A percentile compares a stretch with the other conserved stretches of the same genome.
Evolutionary conservation across 768 basidiomycete genomes (phyloP).

Genomic region (Sarcodon aspratus): DNA sequence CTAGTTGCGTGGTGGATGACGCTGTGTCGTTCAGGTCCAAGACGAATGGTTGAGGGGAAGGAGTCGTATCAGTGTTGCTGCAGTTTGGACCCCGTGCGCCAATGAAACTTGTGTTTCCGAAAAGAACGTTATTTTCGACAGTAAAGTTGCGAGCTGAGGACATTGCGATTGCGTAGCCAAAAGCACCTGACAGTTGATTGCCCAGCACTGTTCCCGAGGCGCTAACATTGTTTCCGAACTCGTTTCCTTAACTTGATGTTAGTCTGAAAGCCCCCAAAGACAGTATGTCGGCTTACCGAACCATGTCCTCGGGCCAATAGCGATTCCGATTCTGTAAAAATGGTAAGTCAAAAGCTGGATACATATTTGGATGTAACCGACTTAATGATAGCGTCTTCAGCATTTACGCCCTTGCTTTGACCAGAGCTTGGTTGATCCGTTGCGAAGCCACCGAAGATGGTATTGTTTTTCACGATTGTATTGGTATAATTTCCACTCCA

Average conservation of each 20-base stretch:
- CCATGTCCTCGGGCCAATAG: slow-evolving; percentile 70
- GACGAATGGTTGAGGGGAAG: slow-evolving; percentile 49
- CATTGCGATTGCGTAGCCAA: slow-evolving; percentile 64
- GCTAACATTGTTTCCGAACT: slow-evolving; percentile 43
- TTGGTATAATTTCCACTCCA: slow-evolving; percentile 56
- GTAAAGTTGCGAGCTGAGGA: slow-evolving; percentile 57
- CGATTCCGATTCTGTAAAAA: slow-evolving; percentile 57
- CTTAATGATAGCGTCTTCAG: slow-evolving; percentile 59
- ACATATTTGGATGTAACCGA: slow-evolving; percentile 18
- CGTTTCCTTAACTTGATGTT: slow-evolving; percentile 7
- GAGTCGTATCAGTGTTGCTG: slow-evolving; percentile 33
- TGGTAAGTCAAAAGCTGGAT: slow-evolving; percentile 1
- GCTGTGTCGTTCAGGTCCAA: slow-evolving; percentile 32
- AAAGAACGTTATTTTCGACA: slow-evolving; percentile 44
- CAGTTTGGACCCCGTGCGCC: slow-evolving; percentile 61
- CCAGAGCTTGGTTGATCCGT: slow-evolving; percentile 27
- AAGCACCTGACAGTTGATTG: slow-evolving; percentile 55
- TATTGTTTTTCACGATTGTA: slow-evolving; percentile 57
- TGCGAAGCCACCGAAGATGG: slow-evolving; percentile 59
- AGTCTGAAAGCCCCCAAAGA: too few species aligned
- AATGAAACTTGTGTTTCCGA: slow-evolving; percentile 68
- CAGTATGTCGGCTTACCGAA: slow-evolving; percentile 28
- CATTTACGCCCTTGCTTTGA: slow-evolving; percentile 42
- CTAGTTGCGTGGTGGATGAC: slow-evolving; percentile 33
- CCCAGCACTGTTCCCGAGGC: slow-evolving; percentile 39